Conservation (phyloP, 148 eudicot genomes). For the Arctostaphylos glauca region DNA sequence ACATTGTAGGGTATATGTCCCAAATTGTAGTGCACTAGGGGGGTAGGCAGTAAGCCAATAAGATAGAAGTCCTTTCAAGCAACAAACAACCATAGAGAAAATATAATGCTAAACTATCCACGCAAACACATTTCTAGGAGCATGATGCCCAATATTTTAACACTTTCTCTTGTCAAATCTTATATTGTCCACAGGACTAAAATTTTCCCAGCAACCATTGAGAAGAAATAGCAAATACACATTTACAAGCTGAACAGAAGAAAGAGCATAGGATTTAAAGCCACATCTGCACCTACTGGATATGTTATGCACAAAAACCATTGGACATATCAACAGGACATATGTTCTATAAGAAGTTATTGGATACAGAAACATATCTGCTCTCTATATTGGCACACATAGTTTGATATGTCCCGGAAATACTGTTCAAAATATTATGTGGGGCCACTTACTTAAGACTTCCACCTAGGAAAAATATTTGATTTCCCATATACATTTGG, state of each 20-base stretch:
- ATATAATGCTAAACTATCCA: no score
- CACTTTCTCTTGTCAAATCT: no score
- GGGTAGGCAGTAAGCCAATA: background rate
- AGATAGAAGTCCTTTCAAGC: background rate
- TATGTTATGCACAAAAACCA: background rate
- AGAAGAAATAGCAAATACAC: background rate
- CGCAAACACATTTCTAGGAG: no score
- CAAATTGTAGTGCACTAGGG: background rate
- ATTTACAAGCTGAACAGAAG: background rate
- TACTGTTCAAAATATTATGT: no score
- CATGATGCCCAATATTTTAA: no score
- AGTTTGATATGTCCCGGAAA: no score
- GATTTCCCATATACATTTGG: background rate
- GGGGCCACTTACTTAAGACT: no score
- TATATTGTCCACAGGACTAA: background rate
- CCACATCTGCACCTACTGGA: background rate
- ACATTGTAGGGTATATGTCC: no score
- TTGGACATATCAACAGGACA: background rate
- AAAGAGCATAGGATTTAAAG: background rate
- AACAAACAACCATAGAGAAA: no score
- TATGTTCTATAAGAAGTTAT: background rate
- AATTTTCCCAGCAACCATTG: background rate
- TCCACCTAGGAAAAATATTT: background rate
- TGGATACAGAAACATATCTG: no score
- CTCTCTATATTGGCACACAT: no score